Base-by-base conservation (phyloP, 495 filamentous ascomycete species). In the Hyaloscypha bicolor region DNA sequence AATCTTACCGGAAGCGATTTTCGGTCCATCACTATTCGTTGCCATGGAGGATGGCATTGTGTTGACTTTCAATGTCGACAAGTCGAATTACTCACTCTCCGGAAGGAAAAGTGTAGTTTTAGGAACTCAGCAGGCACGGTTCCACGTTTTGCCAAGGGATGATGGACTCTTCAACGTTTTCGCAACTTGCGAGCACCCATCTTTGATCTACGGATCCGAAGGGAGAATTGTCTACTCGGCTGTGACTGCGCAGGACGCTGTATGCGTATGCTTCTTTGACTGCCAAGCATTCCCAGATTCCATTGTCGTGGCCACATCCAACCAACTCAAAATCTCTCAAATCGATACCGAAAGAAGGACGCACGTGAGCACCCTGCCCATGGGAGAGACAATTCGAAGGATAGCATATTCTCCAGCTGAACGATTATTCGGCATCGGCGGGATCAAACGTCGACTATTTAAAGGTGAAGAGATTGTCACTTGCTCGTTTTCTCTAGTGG, bases 31-130 rank as follows among this genome's bases (percentile, higher is more conserved):
- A 0, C 79, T 99, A 2, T 93, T 99, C 67, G 82, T 97, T 31
- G 91, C 93, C n/a, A 92, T 97, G 88, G 93, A 94, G 25, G 94
- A 97, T 77, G 95, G 95, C 30, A 91, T 90, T 71, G 91, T 99
- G 11, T 85, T 95, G 57, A 97, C 91, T 1, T 99, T 94, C 76
- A 83, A 85, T 42, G 79, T 96, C n/a, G 83, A 93, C 42, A 72
- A 81, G 0, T 48, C 72, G 0, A 82, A 85, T 52, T 82, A 84
- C 67, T 76, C 83, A 6, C 79, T 98, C 9, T 90, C 87, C 0
- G 82, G 85, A 2, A 89, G 88, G 73, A 96, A 93, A 75, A 91
- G 87, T 71, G 87, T 96, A 32, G 84, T 97, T 25, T 83, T 99
- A 52, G 96, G 96, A 11, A 94, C 92, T 30, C 88, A 94, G 68